Evolutionary conservation across 257 asterid species (phyloP), one percentile per base, ranked within the genome.

Genomic region (Lithospermum erythrorhizon): DNA sequence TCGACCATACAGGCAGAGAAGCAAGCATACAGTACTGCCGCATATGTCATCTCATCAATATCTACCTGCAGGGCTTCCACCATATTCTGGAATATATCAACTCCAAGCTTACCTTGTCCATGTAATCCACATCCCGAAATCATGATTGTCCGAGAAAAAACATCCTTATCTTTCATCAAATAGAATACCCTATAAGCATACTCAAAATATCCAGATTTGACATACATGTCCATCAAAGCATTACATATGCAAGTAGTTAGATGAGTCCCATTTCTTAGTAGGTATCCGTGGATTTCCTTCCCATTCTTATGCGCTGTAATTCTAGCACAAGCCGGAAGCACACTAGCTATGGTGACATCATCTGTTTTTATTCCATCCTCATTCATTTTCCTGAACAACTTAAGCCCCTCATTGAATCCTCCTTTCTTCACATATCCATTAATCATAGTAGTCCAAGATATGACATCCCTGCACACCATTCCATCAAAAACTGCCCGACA

Each of bases 291-390:
- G 21, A 72, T 67, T 64, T 67, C 77, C 58, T 59, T 67, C 30
- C 77, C 77, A 37, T 63, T 72, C 65, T 72, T 72, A 65, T 48
- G 56, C 21, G 73, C 77, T 9, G 77, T 37, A 13, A 72, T 17
- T 72, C 77, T 63, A 16, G 73, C 77, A 68, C 77, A 67, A 59
- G 73, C 70, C 8, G 77, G 77, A 29, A 72, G 77, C 15, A 72
- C 63, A 59, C 73, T 58, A 27, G 73, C 35, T 37, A 59, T 45
- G 15, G 77, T 66, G 21, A 72, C 56, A 59, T 64, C 70, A 67
- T 72, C 77, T 47, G 73, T 59, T 48, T 60, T 67, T 16, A 72
- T 68, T 22, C 64, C 70, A 15, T 72, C 57, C 15, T 15, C 52
- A 41, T 9, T 72, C 77, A 72, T 72, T 62, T 27, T 3, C 48